These are phyloP conservation scores for Neohortaea acidophila DNA, from an alignment of 495 filamentous ascomycete species.

Conservation along the genomic window DNA sequence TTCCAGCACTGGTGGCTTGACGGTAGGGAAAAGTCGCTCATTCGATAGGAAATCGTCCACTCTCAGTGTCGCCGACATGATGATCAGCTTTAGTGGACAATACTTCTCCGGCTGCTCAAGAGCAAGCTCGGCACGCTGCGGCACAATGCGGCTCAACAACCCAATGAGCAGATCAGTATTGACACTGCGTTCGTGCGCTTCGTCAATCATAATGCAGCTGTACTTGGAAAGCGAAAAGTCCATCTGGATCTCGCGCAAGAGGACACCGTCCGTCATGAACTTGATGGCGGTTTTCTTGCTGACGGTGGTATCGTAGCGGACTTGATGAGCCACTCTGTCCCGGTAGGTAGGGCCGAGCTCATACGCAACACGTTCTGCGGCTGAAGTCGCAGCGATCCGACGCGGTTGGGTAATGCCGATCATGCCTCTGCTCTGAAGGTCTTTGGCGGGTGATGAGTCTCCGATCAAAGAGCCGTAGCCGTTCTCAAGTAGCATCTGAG, in stretches of 20 bases:
- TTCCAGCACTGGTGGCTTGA: conserved; percentile 61
- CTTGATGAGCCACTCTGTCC: conserved; percentile 76
- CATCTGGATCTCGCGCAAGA: conserved; percentile 77
- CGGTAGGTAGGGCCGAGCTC: conserved; percentile 53
- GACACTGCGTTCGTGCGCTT: conserved; percentile 92
- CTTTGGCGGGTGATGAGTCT: neutral
- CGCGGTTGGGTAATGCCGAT: conserved; percentile 92
- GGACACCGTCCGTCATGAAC: conserved; percentile 97
- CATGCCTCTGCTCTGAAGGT: conserved; percentile 63
- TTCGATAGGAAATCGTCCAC: conserved; percentile 87
- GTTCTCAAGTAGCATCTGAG: conserved; percentile 88
- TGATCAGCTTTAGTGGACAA: conserved; percentile 77
- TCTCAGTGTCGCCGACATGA: conserved; percentile 93
- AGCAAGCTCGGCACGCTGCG: conserved; percentile 51
- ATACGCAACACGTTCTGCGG: conserved; percentile 79
- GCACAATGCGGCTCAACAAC: conserved; percentile 85
- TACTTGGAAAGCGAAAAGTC: conserved; percentile 90
- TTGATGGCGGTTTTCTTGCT: conserved; percentile 82
- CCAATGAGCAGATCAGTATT: conserved; percentile 97
- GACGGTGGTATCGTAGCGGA: conserved; percentile 79
- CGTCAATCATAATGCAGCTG: conserved; percentile 85
- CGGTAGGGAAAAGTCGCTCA: conserved; percentile 53
- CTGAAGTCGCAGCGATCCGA: conserved; percentile 83
- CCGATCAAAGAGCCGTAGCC: conserved; percentile 52
- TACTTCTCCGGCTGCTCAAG: conserved; percentile 37